These are phyloP conservation scores for Colletotrichum kahawae DNA, from an alignment of 2,329 filamentous ascomycete genomes.

Conservation along the genomic window DNA sequence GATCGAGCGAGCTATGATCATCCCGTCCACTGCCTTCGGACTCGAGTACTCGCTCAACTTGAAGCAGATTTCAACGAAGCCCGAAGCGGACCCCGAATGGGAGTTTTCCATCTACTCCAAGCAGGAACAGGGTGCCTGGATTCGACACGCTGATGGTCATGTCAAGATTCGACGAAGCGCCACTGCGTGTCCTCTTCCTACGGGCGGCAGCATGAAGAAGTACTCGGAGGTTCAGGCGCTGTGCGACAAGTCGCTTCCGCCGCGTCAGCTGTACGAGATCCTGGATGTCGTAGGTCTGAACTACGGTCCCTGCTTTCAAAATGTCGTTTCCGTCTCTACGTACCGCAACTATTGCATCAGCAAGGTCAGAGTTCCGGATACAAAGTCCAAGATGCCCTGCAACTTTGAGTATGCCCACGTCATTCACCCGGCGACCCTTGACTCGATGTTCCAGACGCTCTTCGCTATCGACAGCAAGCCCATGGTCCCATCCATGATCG, in stretches of 20 bases:
- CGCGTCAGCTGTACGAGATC: constrained; percentile 54
- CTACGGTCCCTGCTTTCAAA: constrained; percentile 56
- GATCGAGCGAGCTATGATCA: constrained; percentile 56
- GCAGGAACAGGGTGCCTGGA: constrained; percentile 32
- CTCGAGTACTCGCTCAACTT: constrained; percentile 56
- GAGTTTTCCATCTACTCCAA: constrained; percentile 55
- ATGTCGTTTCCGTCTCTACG: constrained; percentile 42
- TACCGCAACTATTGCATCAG: constrained; percentile 38
- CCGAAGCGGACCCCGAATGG: constrained; percentile 24
- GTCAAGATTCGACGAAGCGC: constrained; percentile 17
- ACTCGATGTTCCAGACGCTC: constrained; percentile 59
- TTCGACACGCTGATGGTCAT: constrained; percentile 21
- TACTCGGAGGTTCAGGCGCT: constrained; percentile 27
- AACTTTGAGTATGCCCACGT: constrained; percentile 58
- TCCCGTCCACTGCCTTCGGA: constrained; percentile 50
- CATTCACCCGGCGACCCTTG: constrained; percentile 63
- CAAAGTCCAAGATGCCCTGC: constrained; percentile 56
- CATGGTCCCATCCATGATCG: constrained; percentile 55
- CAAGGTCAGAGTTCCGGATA: constrained; percentile 51
- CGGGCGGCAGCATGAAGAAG: constrained; percentile 13
- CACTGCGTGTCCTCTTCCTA: background rate
- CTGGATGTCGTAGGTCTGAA: constrained; percentile 56
- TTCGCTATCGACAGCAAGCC: constrained; percentile 49
- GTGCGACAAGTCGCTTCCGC: constrained; percentile 39
- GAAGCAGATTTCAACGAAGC: constrained; percentile 28